phyloP scores from a whole-genome alignment of 345 rosid species.

The Lumnitzera racemosa region DNA sequence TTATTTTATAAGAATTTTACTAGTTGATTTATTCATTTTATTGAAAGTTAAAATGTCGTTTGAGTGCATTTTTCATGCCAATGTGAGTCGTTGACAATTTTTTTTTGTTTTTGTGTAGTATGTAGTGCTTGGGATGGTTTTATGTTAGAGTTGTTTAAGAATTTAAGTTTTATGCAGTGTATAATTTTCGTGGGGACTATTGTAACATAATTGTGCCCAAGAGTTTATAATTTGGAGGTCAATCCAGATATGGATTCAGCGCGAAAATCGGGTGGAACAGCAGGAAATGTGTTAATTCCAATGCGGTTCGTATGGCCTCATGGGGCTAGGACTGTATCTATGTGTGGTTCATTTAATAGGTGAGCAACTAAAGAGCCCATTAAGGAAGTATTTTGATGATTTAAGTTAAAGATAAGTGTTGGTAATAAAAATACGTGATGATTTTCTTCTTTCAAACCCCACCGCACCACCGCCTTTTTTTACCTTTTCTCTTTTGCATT shows the following conservation, averaged over 20 bases:
- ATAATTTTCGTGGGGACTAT: too few species aligned
- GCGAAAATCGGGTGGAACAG: slow-evolving; percentile 25
- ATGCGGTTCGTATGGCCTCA: slow-evolving; percentile 58
- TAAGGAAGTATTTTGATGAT: slow-evolving; percentile 3
- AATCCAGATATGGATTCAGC: slow-evolving; percentile 32
- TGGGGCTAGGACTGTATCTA: slow-evolving; percentile 52
- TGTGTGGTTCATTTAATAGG: slow-evolving; percentile 65
- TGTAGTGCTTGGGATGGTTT: too few species aligned
- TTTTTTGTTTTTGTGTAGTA: too few species aligned
- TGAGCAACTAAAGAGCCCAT: too few species aligned
- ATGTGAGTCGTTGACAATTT: too few species aligned
- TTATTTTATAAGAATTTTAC: too few species aligned
- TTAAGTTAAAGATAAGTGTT: background rate
- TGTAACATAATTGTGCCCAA: too few species aligned
- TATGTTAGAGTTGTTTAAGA: too few species aligned
- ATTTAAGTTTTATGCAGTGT: too few species aligned
- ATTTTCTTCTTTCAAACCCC: background rate
- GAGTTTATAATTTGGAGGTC: slow-evolving; percentile 4
- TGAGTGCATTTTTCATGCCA: too few species aligned
- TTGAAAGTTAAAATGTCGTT: too few species aligned
- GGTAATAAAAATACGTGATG: background rate
- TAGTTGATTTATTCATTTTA: too few species aligned
- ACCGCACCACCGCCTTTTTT: background rate
- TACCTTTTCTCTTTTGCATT: background rate
- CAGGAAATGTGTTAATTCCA: slow-evolving; percentile 22